phyloP scores from a whole-genome alignment of 2,329 filamentous ascomycete species.

The Amauroascus niger region DNA sequence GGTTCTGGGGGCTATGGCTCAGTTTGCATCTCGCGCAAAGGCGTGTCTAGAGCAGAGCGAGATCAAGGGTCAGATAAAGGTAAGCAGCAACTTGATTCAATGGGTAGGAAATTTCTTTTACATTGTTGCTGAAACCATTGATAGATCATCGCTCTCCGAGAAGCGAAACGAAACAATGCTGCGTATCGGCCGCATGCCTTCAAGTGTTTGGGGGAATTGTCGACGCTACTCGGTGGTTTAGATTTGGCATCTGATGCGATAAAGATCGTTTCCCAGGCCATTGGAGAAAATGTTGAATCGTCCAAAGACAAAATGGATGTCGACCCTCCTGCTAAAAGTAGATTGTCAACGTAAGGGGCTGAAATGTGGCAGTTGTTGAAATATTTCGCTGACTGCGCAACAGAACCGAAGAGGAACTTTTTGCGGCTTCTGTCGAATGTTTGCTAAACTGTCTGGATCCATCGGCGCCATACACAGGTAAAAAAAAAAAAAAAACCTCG shows the following conservation, averaged over 20 bases:
- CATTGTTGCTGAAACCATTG: slow-evolving; percentile 17
- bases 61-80: slow-evolving; percentile 59
- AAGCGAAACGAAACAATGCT: slow-evolving; percentile 88
- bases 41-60: slow-evolving; percentile 50
- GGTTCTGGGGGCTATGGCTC: slow-evolving; percentile 67
- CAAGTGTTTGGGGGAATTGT: slow-evolving; percentile 60
- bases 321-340: slow-evolving; percentile 41
- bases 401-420: slow-evolving; percentile 27
- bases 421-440: slow-evolving; percentile 33
- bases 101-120: background rate
- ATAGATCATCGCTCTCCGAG: slow-evolving; percentile 60
- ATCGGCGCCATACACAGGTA: slow-evolving; percentile 15
- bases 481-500: too few species aligned
- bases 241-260: slow-evolving; percentile 60
- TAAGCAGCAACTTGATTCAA: slow-evolving; percentile 25
- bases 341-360: slow-evolving; percentile 27
- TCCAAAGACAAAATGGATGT: slow-evolving; percentile 60
- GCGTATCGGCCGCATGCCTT: slow-evolving; percentile 70
- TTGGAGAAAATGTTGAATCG: slow-evolving; percentile 46
- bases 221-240: slow-evolving; percentile 56
- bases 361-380: background rate
- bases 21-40: slow-evolving; percentile 60
- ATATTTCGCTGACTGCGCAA: background rate
- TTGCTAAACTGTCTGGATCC: slow-evolving; percentile 33
- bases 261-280: slow-evolving; percentile 51